Evolutionary conservation across 805 yeast genomes (phyloP).

Genomic region (Wickerhamomyces subpelliculosus): DNA sequence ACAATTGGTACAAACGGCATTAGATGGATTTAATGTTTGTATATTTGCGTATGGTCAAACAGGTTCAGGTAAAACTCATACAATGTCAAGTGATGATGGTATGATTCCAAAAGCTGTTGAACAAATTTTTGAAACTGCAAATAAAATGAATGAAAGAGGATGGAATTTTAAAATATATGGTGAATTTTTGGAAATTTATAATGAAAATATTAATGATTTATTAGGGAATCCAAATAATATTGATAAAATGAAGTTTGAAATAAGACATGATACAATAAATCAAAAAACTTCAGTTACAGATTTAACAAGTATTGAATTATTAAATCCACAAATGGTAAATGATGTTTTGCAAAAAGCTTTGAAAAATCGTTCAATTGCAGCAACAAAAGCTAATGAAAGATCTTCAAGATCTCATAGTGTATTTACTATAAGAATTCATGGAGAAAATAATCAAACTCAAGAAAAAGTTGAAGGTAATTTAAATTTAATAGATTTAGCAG

Average conservation of each 20-base stretch:
- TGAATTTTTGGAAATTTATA: slow-evolving; percentile 84
- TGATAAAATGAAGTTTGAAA: slow-evolving; percentile 45
- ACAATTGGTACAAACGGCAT: slow-evolving; percentile 75
- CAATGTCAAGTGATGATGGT: slow-evolving; percentile 79
- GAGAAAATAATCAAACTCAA: slow-evolving; percentile 43
- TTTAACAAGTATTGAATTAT: slow-evolving; percentile 41
- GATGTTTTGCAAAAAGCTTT: slow-evolving; percentile 47
- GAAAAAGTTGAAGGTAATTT: slow-evolving; percentile 50
- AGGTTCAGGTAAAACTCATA: slow-evolving; percentile 89
- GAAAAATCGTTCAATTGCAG: slow-evolving; percentile 65
- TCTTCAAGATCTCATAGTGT: slow-evolving; percentile 92
- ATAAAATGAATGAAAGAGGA: slow-evolving; percentile 41
- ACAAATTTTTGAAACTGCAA: slow-evolving; percentile 58
- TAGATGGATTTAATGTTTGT: slow-evolving; percentile 89
- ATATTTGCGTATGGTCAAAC: slow-evolving; percentile 97
- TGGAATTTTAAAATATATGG: slow-evolving; percentile 62
- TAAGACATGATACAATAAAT: slow-evolving; percentile 55
- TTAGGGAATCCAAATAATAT: slow-evolving; percentile 26
- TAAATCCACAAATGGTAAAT: slow-evolving; percentile 41
- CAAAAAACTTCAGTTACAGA: slow-evolving; percentile 58
- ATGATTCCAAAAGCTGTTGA: slow-evolving; percentile 72
- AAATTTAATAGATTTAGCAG: slow-evolving; percentile 87
- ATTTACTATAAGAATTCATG: slow-evolving; percentile 56
- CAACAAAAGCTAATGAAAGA: slow-evolving; percentile 72
- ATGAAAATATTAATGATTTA: slow-evolving; percentile 72